phyloP scores from a whole-genome alignment of 768 basidiomycete genomes.

The Russula sp. region DNA sequence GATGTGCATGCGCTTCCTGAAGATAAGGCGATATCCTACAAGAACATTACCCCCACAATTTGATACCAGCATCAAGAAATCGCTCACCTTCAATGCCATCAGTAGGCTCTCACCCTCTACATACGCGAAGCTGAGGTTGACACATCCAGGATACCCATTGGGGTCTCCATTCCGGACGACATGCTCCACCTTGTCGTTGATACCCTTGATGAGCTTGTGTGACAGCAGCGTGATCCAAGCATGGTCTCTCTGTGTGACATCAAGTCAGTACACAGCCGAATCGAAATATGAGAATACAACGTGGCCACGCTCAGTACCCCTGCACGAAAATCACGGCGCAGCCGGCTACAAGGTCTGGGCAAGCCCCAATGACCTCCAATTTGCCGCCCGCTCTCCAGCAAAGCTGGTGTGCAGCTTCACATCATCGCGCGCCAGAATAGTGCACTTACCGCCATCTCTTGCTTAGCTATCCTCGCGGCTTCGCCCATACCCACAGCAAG shows the following conservation, averaged over 20 bases:
- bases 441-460: conserved; percentile 84
- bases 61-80: not conserved
- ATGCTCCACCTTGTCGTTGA: conserved; percentile 79
- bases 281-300: conserved; percentile 4
- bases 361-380: conserved; percentile 39
- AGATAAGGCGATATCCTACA: conserved; percentile 89
- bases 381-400: conserved; percentile 29
- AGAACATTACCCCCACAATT: not conserved
- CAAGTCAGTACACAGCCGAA: conserved; percentile 29
- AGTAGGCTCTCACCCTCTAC: conserved; percentile 96
- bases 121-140: conserved; percentile 93
- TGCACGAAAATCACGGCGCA: conserved; percentile 71
- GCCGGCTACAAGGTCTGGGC: conserved; percentile 43
- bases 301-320: conserved; percentile 76
- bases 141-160: conserved; percentile 90
- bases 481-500: conserved; percentile 92
- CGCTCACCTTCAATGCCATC: conserved; percentile 89
- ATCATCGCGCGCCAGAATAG: conserved; percentile 28
- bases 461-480: conserved; percentile 85
- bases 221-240: conserved; percentile 66
- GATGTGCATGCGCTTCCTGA: conserved; percentile 99
- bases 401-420: conserved; percentile 29
- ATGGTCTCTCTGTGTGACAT: conserved; percentile 70
- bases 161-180: conserved; percentile 93
- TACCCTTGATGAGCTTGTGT: conserved; percentile 71